Base-by-base conservation (phyloP, 371 early-diverging fungal species). In the Mortierella sp. region DNA sequence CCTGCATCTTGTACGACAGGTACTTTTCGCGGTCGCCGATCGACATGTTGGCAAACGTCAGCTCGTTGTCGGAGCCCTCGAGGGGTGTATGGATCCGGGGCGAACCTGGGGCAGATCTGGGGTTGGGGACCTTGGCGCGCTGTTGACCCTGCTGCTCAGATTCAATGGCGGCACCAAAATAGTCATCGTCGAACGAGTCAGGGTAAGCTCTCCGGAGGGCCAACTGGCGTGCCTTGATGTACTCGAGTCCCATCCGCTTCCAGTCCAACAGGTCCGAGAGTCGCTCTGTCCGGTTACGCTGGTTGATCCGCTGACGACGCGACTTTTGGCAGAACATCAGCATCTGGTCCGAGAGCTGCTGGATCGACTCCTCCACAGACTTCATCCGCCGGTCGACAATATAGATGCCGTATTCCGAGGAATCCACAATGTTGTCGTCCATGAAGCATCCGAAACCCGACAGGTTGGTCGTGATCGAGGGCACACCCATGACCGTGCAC, bases 401-500 rank as follows among this genome's bases (percentile, higher is more conserved):
- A 87, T 98, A 98, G 78, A 98, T 97, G 73, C 99, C 98, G 80
- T 98, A 98, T 76, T 98, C 99, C 31, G 94, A 90, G 24, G 98
- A 96, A 75, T 94, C 93, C 50, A 95, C 95, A 71, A 98, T 96
- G 83, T 95, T 95, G 79, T 98, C 98, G 71, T 96, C 96, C 96
- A 98, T 98, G 77, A 94, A 98, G 85, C 97, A 97, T 19, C 99
- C 99, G 81, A 98, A 98, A 5, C 99, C 99, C 22, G 97, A 97
- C 24, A 98, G 89, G 88, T 98, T 98, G 66, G 98, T 97, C 13
- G 98, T 97, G 73, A 98, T 95, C 16, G 94, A 95, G 10, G 99
- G 99, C n/a, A 98, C 96, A 68, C 99, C 98, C 97, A 98, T 96
- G 41, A 98, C 97, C 0, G 99, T 98, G 85, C 98, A 98, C 86